Percentiles rank a stretch among this genome's conserved stretches.
phyloP scores from a whole-genome alignment of 2,329 filamentous ascomycete genomes.

The Microcyclospora pomicola region DNA sequence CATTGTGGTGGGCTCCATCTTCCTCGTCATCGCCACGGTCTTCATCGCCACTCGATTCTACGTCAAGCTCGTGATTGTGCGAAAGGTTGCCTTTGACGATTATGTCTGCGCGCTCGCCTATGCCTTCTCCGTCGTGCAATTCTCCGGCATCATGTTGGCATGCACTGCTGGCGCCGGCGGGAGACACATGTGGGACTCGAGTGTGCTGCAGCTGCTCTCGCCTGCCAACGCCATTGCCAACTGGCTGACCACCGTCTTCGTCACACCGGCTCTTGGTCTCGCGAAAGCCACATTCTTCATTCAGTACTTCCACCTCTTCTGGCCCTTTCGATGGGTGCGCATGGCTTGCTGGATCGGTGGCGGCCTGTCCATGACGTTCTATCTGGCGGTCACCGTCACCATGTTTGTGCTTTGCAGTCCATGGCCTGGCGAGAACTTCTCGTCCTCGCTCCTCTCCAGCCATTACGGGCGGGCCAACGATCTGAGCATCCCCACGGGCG shows the following conservation, averaged over 20 bases:
- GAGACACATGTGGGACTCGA: neutral
- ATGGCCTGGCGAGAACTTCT: too few relatives aligned
- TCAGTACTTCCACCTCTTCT: conserved; percentile 1
- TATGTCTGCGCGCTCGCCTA: conserved; percentile 1
- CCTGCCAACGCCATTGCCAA: neutral
- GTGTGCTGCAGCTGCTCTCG: neutral
- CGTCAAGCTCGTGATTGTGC: neutral
- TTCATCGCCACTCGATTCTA: neutral
- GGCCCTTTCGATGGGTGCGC: conserved; percentile 1
- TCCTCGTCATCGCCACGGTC: neutral
- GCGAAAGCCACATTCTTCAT: neutral
- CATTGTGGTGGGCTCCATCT: neutral
- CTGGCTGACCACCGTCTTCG: conserved; percentile 1
- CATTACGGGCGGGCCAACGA: neutral
- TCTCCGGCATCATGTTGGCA: conserved; percentile 1
- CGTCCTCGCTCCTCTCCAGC: neutral
- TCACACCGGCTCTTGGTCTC: neutral
- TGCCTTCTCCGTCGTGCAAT: conserved; percentile 1
- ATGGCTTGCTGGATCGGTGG: neutral
- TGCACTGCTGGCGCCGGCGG: neutral
- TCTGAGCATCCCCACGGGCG: neutral
- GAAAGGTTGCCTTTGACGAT: neutral
- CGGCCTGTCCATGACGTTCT: neutral
- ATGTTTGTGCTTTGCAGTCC: neutral
- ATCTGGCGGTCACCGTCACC: conserved; percentile 1